Conservation (phyloP, 2,329 filamentous ascomycete species). For the Botryotinia narcissicola region DNA sequence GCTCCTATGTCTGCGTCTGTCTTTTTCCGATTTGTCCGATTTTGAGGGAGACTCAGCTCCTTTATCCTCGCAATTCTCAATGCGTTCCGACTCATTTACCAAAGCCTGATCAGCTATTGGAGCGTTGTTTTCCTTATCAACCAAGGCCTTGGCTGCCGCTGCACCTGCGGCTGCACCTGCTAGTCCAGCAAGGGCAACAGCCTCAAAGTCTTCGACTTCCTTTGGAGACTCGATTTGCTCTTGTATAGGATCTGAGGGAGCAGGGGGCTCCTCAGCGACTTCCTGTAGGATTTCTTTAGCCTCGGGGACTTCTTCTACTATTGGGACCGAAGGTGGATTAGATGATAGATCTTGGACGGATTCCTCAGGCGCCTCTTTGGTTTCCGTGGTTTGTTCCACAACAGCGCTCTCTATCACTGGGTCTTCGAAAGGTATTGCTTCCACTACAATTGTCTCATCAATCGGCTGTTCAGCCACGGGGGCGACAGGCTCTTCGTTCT, state of each 20-base stretch:
- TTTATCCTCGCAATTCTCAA: slow-evolving; percentile 6
- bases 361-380: background rate
- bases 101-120: background rate
- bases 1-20: slow-evolving; percentile 17
- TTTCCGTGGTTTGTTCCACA: background rate
- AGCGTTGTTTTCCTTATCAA: background rate
- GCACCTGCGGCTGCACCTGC: slow-evolving; percentile 7
- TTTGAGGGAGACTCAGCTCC: background rate
- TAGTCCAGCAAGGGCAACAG: slow-evolving; percentile 11
- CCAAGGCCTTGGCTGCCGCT: background rate
- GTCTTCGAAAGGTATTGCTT: background rate
- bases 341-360: background rate
- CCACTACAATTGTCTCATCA: background rate
- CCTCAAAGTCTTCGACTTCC: background rate
- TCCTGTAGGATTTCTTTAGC: background rate
- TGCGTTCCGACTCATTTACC: background rate
- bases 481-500: background rate
- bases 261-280: background rate
- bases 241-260: background rate
- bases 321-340: background rate
- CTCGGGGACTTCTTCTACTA: background rate
- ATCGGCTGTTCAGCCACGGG: background rate
- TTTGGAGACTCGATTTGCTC: background rate
- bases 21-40: slow-evolving; percentile 12
- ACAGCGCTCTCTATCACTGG: background rate